These are phyloP conservation scores for Ophiostoma sp. DNA, from an alignment of 2,329 filamentous ascomycete genomes.

Conservation along the genomic window DNA sequence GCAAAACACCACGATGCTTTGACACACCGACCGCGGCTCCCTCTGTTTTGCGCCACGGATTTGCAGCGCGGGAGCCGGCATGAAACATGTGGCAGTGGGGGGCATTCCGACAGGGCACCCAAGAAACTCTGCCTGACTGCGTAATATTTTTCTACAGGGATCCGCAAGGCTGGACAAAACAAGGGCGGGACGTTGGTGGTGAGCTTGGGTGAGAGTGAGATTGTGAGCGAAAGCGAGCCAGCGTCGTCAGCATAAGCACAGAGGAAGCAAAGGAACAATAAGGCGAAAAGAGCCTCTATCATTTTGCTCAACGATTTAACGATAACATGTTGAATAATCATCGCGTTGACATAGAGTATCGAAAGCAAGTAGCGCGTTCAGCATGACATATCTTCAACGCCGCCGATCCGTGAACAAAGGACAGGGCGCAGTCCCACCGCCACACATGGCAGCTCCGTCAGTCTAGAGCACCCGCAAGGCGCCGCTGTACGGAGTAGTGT, in stretches of 20 bases:
- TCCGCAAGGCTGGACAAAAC: slow-evolving; percentile 17
- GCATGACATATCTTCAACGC: not conserved
- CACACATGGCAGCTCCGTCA: too few relatives aligned
- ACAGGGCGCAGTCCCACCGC: not conserved
- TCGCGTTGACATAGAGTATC: not conserved
- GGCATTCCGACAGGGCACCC: not conserved
- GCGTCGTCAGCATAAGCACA: not conserved
- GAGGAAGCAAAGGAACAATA: not conserved
- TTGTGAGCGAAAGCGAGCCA: not conserved
- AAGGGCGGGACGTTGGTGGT: not conserved
- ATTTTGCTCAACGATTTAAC: not conserved
- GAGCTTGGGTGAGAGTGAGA: not conserved
- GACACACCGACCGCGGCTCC: not conserved
- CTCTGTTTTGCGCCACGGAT: not conserved
- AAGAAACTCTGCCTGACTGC: not conserved
- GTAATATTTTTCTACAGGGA: not conserved
- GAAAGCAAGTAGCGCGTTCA: not conserved
- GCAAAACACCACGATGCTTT: not conserved
- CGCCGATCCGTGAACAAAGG: slow-evolving; percentile 4
- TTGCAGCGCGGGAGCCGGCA: slow-evolving; percentile 15
- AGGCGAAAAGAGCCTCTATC: not conserved
- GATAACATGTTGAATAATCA: not conserved
- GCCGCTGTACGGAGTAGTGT: not conserved
- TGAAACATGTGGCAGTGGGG: slow-evolving; percentile 25
- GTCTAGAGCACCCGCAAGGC: not conserved